These are phyloP conservation scores for Aureobasidium sp. DNA, from an alignment of 2,329 filamentous ascomycete species.

Conservation along the genomic window DNA sequence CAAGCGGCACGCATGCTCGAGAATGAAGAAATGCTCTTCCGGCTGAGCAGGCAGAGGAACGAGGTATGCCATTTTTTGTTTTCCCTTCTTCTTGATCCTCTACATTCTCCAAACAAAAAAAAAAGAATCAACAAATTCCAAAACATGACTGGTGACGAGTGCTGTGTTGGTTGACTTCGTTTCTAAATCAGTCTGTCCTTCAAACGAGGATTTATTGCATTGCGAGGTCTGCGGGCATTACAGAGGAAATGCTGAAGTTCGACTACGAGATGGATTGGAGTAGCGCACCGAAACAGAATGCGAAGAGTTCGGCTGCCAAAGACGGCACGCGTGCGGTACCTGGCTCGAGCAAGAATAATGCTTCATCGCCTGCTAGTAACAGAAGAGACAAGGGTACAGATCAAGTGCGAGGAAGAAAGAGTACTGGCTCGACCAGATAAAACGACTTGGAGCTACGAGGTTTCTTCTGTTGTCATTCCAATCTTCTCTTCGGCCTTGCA, in stretches of 20 bases:
- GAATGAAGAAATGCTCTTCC: neutral
- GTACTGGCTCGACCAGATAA: neutral
- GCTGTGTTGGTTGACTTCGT: too few relatives aligned
- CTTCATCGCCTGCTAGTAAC: neutral
- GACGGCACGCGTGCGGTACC: neutral
- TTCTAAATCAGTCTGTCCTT: conserved; percentile 9
- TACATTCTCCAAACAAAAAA: neutral
- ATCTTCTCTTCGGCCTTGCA: neutral
- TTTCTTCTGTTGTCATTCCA: neutral
- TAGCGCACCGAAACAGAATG: neutral
- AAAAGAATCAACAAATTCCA: neutral
- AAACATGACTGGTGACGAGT: neutral
- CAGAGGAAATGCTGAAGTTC: neutral
- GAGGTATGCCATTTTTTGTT: neutral
- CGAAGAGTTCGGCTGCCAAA: neutral
- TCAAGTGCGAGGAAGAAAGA: neutral
- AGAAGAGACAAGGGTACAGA: conserved; percentile 3
- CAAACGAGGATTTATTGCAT: conserved; percentile 6
- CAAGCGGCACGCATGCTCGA: neutral
- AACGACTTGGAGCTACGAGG: neutral
- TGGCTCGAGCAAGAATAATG: neutral
- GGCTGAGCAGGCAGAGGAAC: conserved; percentile 2
- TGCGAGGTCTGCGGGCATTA: neutral
- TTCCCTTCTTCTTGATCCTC: neutral
- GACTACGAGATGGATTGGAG: conserved; percentile 8